Base-by-base conservation (phyloP, 306 rosid genomes). In the Quercus rubra region DNA sequence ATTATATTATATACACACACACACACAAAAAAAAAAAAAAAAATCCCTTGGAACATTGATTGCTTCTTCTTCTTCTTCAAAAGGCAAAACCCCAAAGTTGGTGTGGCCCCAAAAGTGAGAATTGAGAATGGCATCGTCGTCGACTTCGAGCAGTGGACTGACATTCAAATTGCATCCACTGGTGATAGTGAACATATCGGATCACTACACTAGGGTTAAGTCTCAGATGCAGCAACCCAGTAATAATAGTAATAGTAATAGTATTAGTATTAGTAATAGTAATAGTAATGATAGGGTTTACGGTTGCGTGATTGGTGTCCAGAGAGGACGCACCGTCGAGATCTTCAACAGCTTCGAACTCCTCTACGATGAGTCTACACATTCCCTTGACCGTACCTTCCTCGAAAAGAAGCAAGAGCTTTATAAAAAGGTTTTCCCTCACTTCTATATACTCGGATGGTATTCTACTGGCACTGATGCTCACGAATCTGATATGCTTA, bases 321-420 rank as follows among this genome's bases (percentile, higher is more conserved):
- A 96, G 96, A 87, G 94, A 55, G 99, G 98, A 25, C 99, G 99
- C 71, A 96, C 96, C 6, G 98, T 96, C 14, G 99, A 96, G 92
- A 96, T 96, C 83, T 96, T 96, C 88, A 96, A 96, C 81, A 96
- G 99, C 92, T 96, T 96, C 72, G 98, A 96, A 86, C 97, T 96
- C 31, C 97, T 93, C 31, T 93, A 89, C 21, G 98, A 96, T 64
- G 87, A 94, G 49, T 75, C 86, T 28, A 82, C 96, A 15, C 84
- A 91, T 67, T 93, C 98, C 5, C 98, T 96, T 13, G 98, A 96
- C 79, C 97, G 99, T 8, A 6, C 89, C 31, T 96, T 96, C 85
- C 97, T 96, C 75, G 93, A 90, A 90, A 96, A 93, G 97, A 93
- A 96, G 85, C 99, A 93, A 87, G 99, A 96, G 71, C 99, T 96